Percentiles rank a stretch among this genome's conserved stretches.
Conservation (phyloP, 495 filamentous ascomycete species). For the Zalerion maritima region DNA sequence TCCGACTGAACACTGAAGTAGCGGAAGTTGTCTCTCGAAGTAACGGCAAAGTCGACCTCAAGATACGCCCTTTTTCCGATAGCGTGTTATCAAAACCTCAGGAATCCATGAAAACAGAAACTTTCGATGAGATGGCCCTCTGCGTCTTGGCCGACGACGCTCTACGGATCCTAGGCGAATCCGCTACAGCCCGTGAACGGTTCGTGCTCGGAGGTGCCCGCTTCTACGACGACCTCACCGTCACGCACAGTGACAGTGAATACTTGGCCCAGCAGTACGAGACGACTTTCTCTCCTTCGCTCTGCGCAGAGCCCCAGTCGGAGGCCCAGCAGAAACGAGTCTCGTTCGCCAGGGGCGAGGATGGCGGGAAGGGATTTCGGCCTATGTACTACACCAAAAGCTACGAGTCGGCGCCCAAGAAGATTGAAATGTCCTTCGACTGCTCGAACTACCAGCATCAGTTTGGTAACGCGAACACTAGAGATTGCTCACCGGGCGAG, state of each 20-base stretch:
- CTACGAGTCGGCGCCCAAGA: slow-evolving; percentile 44
- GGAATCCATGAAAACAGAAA: slow-evolving; percentile 22
- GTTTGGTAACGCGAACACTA: slow-evolving; percentile 37
- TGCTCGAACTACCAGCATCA: slow-evolving; percentile 77
- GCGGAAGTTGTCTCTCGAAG: slow-evolving; percentile 40
- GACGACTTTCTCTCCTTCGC: slow-evolving; percentile 38
- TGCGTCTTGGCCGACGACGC: slow-evolving; percentile 67
- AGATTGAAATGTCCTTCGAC: slow-evolving; percentile 81
- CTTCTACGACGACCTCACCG: slow-evolving; percentile 71
- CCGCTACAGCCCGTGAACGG: slow-evolving; percentile 48
- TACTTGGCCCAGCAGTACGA: slow-evolving; percentile 73
- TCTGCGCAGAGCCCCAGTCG: slow-evolving; percentile 35
- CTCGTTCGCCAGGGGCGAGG: slow-evolving; percentile 33
- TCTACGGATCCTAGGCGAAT: slow-evolving; percentile 45
- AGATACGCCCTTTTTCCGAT: slow-evolving; percentile 11
- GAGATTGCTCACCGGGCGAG: slow-evolving; percentile 18
- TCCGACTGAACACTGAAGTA: slow-evolving; percentile 50
- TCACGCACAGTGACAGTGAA: slow-evolving; percentile 61
- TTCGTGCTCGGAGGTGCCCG: slow-evolving; percentile 58
- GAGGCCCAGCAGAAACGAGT: slow-evolving; percentile 33
- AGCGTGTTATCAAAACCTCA: slow-evolving; percentile 6
- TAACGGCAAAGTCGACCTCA: slow-evolving; percentile 42
- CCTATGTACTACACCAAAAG: slow-evolving; percentile 77
- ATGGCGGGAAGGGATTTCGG: slow-evolving; percentile 36
- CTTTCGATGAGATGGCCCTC: slow-evolving; percentile 59